Evolutionary conservation across 2,329 filamentous ascomycete species (phyloP).

Genomic region (Ascochyta pisi): DNA sequence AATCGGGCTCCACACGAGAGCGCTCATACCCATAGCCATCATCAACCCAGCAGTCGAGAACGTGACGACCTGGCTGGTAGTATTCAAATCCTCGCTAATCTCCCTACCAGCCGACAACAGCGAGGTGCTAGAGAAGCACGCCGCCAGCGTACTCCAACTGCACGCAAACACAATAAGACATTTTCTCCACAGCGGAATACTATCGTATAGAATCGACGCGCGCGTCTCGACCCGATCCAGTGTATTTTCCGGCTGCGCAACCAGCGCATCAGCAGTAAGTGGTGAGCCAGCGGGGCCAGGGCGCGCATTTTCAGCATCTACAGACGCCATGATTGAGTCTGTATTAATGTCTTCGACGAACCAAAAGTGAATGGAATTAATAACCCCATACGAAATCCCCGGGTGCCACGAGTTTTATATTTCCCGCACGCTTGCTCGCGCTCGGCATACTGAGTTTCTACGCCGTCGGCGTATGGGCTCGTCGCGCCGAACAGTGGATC

Average conservation of each 20-base stretch:
- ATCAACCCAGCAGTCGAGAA: slow-evolving; percentile 23
- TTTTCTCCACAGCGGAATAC: slow-evolving; percentile 37
- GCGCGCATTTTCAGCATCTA: neutral
- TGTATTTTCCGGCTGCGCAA: neutral
- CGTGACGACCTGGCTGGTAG: slow-evolving; percentile 31
- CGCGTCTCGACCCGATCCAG: slow-evolving; percentile 11
- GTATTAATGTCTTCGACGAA: neutral
- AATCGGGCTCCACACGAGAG: slow-evolving; percentile 25
- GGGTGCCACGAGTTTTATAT: neutral
- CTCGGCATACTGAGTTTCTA: slow-evolving; percentile 1
- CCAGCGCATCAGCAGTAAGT: neutral
- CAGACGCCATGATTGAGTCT: neutral
- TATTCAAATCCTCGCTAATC: slow-evolving; percentile 50
- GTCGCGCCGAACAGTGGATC: slow-evolving; percentile 15
- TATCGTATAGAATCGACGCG: slow-evolving; percentile 9
- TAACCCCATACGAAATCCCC: neutral
- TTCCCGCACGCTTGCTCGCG: neutral
- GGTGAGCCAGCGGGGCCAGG: neutral
- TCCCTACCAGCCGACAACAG: slow-evolving; percentile 51
- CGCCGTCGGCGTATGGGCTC: slow-evolving; percentile 7
- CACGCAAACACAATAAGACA: slow-evolving; percentile 51
- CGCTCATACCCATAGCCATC: slow-evolving; percentile 24
- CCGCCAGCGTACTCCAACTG: slow-evolving; percentile 52
- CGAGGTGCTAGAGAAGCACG: slow-evolving; percentile 54
- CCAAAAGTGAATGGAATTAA: neutral